These are phyloP conservation scores for Pleurotus djamor DNA, from an alignment of 768 basidiomycete genomes.

Conservation along the genomic window DNA sequence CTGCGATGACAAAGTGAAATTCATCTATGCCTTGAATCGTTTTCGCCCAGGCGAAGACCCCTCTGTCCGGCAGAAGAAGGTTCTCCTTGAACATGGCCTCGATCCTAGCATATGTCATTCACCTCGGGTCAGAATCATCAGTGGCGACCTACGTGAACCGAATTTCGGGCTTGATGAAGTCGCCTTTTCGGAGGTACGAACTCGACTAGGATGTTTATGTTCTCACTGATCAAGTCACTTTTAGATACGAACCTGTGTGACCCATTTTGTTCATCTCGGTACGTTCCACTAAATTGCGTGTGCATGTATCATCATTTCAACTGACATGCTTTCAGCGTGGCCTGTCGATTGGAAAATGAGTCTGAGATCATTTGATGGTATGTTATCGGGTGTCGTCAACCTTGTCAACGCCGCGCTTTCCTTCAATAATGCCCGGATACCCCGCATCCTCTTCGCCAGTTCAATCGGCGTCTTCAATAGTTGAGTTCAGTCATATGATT, in stretches of 20 bases:
- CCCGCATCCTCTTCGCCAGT: constrained; percentile 37
- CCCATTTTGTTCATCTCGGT: constrained; percentile 37
- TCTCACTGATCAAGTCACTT: background rate
- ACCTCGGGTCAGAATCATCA: constrained; percentile 29
- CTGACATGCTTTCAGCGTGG: constrained; percentile 11
- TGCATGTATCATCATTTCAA: background rate
- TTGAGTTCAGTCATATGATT: background rate
- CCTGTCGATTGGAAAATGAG: constrained; percentile 29
- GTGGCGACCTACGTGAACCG: constrained; percentile 24
- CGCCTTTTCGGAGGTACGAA: constrained; percentile 17
- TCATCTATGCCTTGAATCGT: background rate
- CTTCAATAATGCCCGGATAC: constrained; percentile 10
- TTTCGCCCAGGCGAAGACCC: background rate
- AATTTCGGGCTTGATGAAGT: constrained; percentile 24
- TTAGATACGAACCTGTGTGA: constrained; percentile 24
- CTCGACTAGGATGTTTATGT: background rate
- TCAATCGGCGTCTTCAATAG: constrained; percentile 23
- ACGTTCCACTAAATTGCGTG: background rate
- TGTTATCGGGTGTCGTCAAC: constrained; percentile 36
- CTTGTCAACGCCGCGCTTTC: constrained; percentile 30
- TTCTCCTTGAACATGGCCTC: constrained; percentile 28
- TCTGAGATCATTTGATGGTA: constrained; percentile 40
- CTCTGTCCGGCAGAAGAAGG: constrained; percentile 15
- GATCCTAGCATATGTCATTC: constrained; percentile 20
- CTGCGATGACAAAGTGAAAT: background rate